Evolutionary conservation across 345 rosid genomes (phyloP).

Genomic region (Clausena lansium): DNA sequence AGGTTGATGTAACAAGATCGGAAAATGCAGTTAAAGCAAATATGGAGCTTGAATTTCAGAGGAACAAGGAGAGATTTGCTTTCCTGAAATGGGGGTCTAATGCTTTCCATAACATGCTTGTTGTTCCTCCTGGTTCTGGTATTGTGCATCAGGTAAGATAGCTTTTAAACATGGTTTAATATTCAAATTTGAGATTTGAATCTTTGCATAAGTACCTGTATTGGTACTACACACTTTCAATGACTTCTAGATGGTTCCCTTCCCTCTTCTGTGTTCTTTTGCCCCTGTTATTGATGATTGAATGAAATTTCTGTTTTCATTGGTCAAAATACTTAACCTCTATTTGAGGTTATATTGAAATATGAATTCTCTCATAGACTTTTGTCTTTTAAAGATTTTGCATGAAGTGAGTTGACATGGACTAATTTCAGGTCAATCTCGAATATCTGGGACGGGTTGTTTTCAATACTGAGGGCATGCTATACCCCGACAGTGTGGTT

Average conservation of each 20-base stretch:
- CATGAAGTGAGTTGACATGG: slow-evolving; percentile 7
- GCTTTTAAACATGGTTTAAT: slow-evolving; percentile 6
- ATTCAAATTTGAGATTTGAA: not conserved
- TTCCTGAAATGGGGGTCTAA: slow-evolving; percentile 98
- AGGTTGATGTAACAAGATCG: slow-evolving; percentile 93
- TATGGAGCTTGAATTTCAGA: slow-evolving; percentile 92
- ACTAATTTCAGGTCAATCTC: slow-evolving; percentile 77
- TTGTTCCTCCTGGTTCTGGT: slow-evolving; percentile 99
- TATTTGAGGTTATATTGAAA: not conserved
- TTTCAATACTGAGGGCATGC: slow-evolving; percentile 70
- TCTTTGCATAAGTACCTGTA: not conserved
- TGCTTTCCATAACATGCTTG: slow-evolving; percentile 94
- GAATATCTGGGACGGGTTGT: slow-evolving; percentile 98
- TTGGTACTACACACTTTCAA: not conserved
- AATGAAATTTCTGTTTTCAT: not conserved
- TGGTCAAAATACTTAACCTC: not conserved
- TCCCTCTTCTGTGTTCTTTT: not conserved
- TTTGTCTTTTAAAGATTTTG: not conserved
- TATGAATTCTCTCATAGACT: not conserved
- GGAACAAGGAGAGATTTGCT: slow-evolving; percentile 97
- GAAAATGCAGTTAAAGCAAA: slow-evolving; percentile 96
- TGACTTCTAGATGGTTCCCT: not conserved
- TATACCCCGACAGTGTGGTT: slow-evolving; percentile 97
- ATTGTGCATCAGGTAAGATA: slow-evolving; percentile 93
- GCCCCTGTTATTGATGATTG: not conserved